Evolutionary conservation across 192 early-diverging fungal genomes (phyloP).

Genomic region (Coemansia sp.): DNA sequence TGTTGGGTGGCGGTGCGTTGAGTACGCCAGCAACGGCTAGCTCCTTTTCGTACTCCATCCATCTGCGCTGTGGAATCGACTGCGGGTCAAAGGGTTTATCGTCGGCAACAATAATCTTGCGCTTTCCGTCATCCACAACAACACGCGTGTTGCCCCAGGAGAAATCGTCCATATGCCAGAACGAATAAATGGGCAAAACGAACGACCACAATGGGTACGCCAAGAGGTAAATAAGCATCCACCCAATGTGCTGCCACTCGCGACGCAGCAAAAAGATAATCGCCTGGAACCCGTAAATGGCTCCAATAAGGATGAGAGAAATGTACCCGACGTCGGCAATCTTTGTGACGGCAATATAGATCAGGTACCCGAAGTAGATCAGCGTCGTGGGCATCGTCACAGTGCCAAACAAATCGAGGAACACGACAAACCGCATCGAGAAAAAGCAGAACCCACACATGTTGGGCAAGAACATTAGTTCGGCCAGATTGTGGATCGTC

Average conservation of each 20-base stretch:
- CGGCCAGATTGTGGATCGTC: constrained; percentile 93
- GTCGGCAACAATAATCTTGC: constrained; percentile 63
- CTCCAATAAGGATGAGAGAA: constrained; percentile 75
- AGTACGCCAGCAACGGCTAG: constrained; percentile 51
- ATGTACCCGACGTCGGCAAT: constrained; percentile 73
- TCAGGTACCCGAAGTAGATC: constrained; percentile 77
- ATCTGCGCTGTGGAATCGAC: constrained; percentile 80
- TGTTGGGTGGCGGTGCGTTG: constrained; percentile 45
- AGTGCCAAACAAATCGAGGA: constrained; percentile 88
- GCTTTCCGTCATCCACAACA: constrained; percentile 66
- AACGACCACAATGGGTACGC: constrained; percentile 91
- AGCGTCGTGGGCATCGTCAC: constrained; percentile 78
- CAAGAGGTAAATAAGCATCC: constrained; percentile 85
- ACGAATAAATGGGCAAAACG: constrained; percentile 89
- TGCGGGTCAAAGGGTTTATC: constrained; percentile 84
- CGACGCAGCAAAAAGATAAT: constrained; percentile 76
- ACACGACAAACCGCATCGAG: constrained; percentile 96
- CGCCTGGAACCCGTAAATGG: constrained; percentile 85
- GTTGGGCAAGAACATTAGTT: constrained; percentile 79
- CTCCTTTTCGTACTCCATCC: constrained; percentile 84
- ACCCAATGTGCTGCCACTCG: constrained; percentile 76
- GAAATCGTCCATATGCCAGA: constrained; percentile 99
- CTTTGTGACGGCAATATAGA: constrained; percentile 65
- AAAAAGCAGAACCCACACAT: constrained; percentile 98
- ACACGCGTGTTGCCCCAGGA: constrained; percentile 97